Base-by-base conservation (phyloP, 73 alveolate genomes). In the Tetrahymena elliotti region DNA sequence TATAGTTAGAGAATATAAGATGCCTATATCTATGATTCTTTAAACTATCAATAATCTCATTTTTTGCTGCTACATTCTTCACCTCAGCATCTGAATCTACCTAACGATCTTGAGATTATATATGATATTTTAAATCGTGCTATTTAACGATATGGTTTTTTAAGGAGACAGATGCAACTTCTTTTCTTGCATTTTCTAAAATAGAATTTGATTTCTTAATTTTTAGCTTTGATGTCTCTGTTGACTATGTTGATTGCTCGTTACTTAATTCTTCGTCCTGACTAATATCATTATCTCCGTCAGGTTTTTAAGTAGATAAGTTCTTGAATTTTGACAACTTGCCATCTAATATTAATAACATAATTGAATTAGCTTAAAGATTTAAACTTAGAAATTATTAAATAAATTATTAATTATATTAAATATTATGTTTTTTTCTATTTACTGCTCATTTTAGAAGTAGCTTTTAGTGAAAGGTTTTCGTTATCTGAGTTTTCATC, bases 1-100 rank as follows among this genome's bases (percentile, higher is more conserved):
- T 84, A 0, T 38, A 37, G 27, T 93, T 52, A 16, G 94, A 93
- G 93, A 94, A 94, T 39, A 94, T 94, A 35, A 94, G 94, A 84
- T 94, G 96, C 38, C 94, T 15, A 53, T 83, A 94, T 5, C 83
- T 84, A 84, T 94, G 96, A 7, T 94, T 83, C 15, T 92, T 83
- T 36, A 94, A 94, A 27, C 40, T 37, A 38, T 83, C 96, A 83
- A 83, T 94, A 93, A 88, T 52, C 33, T 94, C 47, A 83, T 38
- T 33, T 83, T 52, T 94, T 35, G 83, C 93, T 38, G 18, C 94
- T 39, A 24, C 41, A 6, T 40, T 41, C 33, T 94, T 94, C n/a
- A 53, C 96, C 40, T 68, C 88, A 68, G 88, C 88, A n/a, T 68
- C 88, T 27, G 88, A 68, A n/a, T 68, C 88, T 68, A 68, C 38